Evolutionary conservation across 164 flowering plant species (phyloP).

Genomic region (grape (Vitis vinifera)): ASM3070453v1 NC_081814.1:6624501-6625000

Average conservation of each 20-base stretch:
- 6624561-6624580: no score
- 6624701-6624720: conserved; percentile 23
- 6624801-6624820: conserved; percentile 56
- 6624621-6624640: no score
- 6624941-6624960: neutral
- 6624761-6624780: conserved; percentile 53
- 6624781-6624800: conserved; percentile 58
- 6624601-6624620: no score
- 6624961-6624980: neutral
- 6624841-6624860: conserved; percentile 34
- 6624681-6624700: neutral
- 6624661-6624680: neutral
- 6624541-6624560: no score
- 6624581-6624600: no score
- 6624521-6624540: no score
- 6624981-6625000: no score
- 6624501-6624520: no score
- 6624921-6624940: neutral
- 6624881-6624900: neutral
- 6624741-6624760: conserved; percentile 47
- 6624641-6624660: neutral
- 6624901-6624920: neutral
- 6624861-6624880: neutral
- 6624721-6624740: conserved; percentile 53
- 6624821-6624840: conserved; percentile 60